Base-by-base conservation (phyloP, 768 basidiomycete genomes). In the Pleurotus giganteus region DNA sequence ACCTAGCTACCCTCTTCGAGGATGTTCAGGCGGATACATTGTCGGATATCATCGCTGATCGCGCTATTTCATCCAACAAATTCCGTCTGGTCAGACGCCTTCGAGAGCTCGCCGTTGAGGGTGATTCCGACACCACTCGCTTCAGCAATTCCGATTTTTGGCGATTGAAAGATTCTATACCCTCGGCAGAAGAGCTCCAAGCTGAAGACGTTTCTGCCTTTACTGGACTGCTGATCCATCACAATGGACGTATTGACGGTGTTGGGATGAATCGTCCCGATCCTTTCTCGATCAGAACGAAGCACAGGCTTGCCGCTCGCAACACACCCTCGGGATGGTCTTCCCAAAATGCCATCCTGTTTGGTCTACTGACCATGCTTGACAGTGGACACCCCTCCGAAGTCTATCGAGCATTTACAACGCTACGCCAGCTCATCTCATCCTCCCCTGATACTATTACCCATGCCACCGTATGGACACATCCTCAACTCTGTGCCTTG, bases 141-240 rank as follows among this genome's bases (percentile, higher is more conserved):
- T 90, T 89, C 53, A 71, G 81, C 0, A 70, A 72, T 50, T 73
- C 73, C 7, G 84, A 88, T 59, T 94, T 95, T 66, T 97, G 94
- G 94, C 80, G 84, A 34, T 71, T 96, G 64, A 93, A 92, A 64
- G 83, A 84, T 21, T 86, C 80, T 62, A 86, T 94, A 39, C 90
- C 90, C 4, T 52, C 75, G 1, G 58, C 62, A 4, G 69, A 74
- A 1, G 70, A 77, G 26, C 70, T 92, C n/a, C 80, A 82, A 45
- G 78, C 79, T 32, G 83, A 83, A 29, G 90, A 93, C 63, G 74
- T 88, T 15, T 74, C 85, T 47, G 88, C 88, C 1, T 94, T 94
- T 61, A 80, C 85, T 13, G 75, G 78, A 7, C 72, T 94, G 11
- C 71, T 94, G 9, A 71, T 80, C 31, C 66, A 75, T 6, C 75